Percentiles rank a stretch among this genome's conserved stretches.
These are phyloP conservation scores for Styphnolobium japonicum DNA, from an alignment of 306 rosid species.

Conservation along the genomic window DNA sequence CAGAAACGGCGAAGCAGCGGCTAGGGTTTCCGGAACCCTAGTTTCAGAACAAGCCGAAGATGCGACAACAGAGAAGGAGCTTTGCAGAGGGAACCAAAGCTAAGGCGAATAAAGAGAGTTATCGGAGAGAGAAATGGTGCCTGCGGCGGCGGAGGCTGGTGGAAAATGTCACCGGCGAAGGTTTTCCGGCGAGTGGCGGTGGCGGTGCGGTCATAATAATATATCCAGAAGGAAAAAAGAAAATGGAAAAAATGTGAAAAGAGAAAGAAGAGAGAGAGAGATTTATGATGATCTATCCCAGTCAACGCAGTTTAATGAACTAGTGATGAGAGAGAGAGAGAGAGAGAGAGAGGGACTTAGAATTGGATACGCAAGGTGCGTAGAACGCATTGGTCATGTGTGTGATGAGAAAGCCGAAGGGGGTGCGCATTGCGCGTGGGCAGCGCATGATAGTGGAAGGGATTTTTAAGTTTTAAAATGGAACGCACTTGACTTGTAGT, in stretches of 20 bases:
- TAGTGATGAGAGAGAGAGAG: slow-evolving; percentile 3
- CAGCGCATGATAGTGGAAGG: slow-evolving; percentile 37
- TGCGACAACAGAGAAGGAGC: not conserved
- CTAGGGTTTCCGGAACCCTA: slow-evolving; percentile 47
- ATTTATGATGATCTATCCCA: not conserved
- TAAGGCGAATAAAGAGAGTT: not conserved
- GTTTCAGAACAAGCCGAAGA: not conserved
- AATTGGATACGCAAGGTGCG: slow-evolving; percentile 70
- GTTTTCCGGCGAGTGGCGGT: slow-evolving; percentile 16
- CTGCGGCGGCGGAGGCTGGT: not conserved
- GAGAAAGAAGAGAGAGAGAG: not conserved
- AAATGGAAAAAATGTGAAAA: not conserved
- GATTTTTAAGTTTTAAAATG: not conserved
- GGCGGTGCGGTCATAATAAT: not conserved
- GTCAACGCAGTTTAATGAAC: slow-evolving; percentile 84
- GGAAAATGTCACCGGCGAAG: not conserved
- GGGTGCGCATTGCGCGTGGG: slow-evolving; percentile 14
- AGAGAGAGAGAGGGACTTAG: slow-evolving; percentile 31
- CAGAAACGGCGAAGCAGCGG: not conserved
- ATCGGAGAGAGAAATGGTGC: not conserved
- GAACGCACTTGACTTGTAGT: slow-evolving; percentile 14
- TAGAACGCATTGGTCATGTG: slow-evolving; percentile 21
- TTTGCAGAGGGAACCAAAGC: not conserved
- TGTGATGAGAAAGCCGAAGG: not conserved
- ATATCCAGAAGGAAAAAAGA: slow-evolving; percentile 2